Evolutionary conservation across 148 eudicot species (phyloP).

Genomic region (Vaccinium myrtillus): DNA sequence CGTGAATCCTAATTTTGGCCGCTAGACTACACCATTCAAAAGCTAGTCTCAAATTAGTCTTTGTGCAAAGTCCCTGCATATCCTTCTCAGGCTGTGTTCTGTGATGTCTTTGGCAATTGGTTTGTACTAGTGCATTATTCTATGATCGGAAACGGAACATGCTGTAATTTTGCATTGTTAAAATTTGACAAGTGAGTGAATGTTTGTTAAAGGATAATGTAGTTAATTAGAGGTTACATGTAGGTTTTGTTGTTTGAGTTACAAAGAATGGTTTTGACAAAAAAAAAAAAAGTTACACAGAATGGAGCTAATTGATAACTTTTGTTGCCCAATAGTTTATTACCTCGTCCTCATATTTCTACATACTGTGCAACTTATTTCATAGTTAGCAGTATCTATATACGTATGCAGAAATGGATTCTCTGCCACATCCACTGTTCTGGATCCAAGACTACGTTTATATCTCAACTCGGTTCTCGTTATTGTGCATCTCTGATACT

Average conservation of each 20-base stretch:
- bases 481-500: background rate
- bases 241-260: background rate
- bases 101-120: background rate
- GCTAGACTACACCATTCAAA: background rate
- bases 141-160: background rate
- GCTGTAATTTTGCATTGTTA: background rate
- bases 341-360: background rate
- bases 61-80: background rate
- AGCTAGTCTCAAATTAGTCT: constrained; percentile 4
- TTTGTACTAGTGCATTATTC: background rate
- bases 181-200: background rate
- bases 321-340: background rate
- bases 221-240: background rate
- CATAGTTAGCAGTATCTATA: background rate
- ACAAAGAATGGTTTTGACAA: background rate
- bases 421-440: background rate
- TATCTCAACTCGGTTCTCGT: background rate
- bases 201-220: background rate
- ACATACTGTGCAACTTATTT: background rate
- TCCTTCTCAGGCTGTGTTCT: constrained; percentile 3
- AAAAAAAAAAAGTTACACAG: too few species aligned
- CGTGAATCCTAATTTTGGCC: background rate
- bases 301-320: background rate
- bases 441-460: background rate
- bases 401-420: background rate